Evolutionary conservation across 768 basidiomycete genomes (phyloP).

Genomic region (Macrolepiota dolichaula): DNA sequence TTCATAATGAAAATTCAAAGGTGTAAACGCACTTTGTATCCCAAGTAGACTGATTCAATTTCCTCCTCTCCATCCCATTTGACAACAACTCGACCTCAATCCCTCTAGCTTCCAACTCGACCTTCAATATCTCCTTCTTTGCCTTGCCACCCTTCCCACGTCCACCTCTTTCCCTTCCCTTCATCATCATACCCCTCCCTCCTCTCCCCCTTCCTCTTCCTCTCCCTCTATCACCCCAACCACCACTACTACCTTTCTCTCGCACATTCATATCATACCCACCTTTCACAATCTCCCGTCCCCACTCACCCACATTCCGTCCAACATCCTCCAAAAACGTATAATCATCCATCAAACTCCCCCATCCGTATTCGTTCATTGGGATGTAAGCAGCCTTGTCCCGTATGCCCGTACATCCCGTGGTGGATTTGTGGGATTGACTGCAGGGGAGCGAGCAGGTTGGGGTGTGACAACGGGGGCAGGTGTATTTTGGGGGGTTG

Average conservation of each 20-base stretch:
- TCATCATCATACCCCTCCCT: constrained; percentile 18
- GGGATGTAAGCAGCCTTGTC: constrained; percentile 72
- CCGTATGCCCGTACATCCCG: constrained; percentile 67
- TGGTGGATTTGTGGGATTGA: constrained; percentile 56
- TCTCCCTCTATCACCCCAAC: constrained; percentile 24
- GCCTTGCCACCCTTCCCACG: constrained; percentile 30
- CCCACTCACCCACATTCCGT: constrained; percentile 72
- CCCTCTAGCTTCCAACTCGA: constrained; percentile 62
- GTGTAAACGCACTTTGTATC: constrained; percentile 64
- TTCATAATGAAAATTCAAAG: neutral
- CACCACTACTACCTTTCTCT: constrained; percentile 13
- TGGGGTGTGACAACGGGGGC: constrained; percentile 67
- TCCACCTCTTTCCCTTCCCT: constrained; percentile 28
- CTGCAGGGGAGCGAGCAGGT: constrained; percentile 78
- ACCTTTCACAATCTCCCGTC: constrained; percentile 62
- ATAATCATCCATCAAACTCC: constrained; percentile 88
- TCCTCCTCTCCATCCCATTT: constrained; percentile 77
- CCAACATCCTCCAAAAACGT: constrained; percentile 81
- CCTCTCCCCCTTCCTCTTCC: constrained; percentile 22
- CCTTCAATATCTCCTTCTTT: constrained; percentile 66
- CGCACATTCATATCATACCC: constrained; percentile 37
- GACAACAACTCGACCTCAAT: constrained; percentile 78
- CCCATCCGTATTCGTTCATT: constrained; percentile 83
- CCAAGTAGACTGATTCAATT: constrained; percentile 78
- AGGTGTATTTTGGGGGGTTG: constrained; percentile 62